Evolutionary conservation across 2,329 filamentous ascomycete genomes (phyloP).

Genomic region (Cladosporium phlei): DNA sequence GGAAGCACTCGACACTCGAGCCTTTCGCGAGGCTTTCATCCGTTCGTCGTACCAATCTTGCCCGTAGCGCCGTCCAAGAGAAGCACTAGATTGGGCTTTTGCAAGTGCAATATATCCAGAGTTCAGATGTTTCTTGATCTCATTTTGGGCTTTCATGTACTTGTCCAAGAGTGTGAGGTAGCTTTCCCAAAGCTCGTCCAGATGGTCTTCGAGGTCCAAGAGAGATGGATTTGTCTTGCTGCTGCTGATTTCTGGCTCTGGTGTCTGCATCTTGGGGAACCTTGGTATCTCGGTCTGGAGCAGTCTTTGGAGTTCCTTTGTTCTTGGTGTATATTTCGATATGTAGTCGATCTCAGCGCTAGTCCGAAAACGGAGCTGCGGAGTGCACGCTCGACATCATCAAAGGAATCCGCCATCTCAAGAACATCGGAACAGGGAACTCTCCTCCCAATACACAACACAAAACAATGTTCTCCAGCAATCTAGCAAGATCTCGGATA

Average conservation of each 20-base stretch:
- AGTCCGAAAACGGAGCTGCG: slow-evolving; percentile 11
- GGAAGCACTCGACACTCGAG: not conserved
- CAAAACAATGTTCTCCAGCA: slow-evolving; percentile 22
- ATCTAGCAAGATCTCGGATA: slow-evolving; percentile 18
- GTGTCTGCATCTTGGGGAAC: not conserved
- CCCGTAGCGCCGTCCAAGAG: slow-evolving; percentile 57
- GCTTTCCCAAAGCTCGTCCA: slow-evolving; percentile 60
- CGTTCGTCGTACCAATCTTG: slow-evolving; percentile 67
- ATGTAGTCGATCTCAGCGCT: slow-evolving; percentile 2
- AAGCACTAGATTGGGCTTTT: slow-evolving; percentile 68
- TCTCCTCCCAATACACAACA: too few relatives aligned
- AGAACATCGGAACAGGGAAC: too few relatives aligned
- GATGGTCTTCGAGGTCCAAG: slow-evolving; percentile 24
- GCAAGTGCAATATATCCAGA: slow-evolving; percentile 53
- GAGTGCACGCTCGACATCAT: slow-evolving; percentile 10
- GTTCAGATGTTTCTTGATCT: slow-evolving; percentile 52
- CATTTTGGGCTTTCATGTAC: slow-evolving; percentile 57
- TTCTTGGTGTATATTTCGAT: not conserved
- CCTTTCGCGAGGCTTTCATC: slow-evolving; percentile 57
- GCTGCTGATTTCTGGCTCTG: not conserved
- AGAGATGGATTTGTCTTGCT: not conserved
- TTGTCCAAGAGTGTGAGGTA: slow-evolving; percentile 64
- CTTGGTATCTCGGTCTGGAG: too few relatives aligned
- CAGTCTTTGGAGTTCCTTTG: not conserved
- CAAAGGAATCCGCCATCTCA: too few relatives aligned